Base-by-base conservation (phyloP, 2,329 filamentous ascomycete genomes). In the Fusarium coffeatum region DNA sequence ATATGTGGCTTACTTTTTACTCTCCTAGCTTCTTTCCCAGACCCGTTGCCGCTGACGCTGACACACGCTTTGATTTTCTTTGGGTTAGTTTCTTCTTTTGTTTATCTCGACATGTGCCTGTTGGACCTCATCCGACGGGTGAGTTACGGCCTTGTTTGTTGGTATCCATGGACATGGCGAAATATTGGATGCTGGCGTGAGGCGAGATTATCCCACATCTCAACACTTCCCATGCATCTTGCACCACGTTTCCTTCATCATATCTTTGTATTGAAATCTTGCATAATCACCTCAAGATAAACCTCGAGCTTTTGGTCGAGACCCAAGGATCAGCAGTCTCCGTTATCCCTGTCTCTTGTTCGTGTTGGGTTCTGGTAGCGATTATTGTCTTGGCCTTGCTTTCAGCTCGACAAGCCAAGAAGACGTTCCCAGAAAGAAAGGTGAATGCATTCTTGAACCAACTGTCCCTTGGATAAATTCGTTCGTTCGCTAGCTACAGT, bases 211-310 rank as follows among this genome's bases (percentile, higher is more conserved):
- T 16, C 32, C 30, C 37, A 30, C 23, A 42, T 40, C 48, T 63
- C 59, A 48, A 59, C 48, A 49, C 45, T 48, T 60, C 46, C 48
- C 54, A 64, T 58, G 47, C 27, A 37, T 37, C 34, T 37, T 37
- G 18, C 34, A 37, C 34, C 34, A 30, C 28, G 28, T 30, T 30
- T 30, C 15, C 28, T 30, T 8, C 28, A 37, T 37, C 34, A 37
- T 53, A 53, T 53, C 23, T 20, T 20, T 42, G 20, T 53, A 53
- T 53, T 42, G 49, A 42, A 40, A 42, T 37, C 58, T 25, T 59
- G 58, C 63, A 70, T 71, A 48, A 68, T 68, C 61, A 59, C 25
- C 49, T 49, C 56, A 61, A 34, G 46, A 48, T 49, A 50, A 46
- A 43, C 15, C 25, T 40, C 15, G 20, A 32, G 15, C 40, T 25